A percentile compares a stretch with the other conserved stretches of the same genome.
Evolutionary conservation across 2,329 filamentous ascomycete species (phyloP).

Genomic region (Penicillium sumatraense): DNA sequence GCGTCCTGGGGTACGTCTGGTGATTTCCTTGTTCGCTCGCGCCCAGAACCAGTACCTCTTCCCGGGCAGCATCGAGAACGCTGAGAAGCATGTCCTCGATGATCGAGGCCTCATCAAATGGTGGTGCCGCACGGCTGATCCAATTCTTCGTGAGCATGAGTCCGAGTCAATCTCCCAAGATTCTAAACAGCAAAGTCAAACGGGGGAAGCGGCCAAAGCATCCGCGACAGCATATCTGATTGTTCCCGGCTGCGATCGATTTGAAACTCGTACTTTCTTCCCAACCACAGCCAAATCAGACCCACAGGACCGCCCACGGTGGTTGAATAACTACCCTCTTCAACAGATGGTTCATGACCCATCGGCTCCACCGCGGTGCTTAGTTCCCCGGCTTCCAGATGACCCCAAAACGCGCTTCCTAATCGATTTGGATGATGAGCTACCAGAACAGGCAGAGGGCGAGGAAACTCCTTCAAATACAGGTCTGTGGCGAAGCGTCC

Average conservation of each 20-base stretch:
- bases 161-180: constrained; percentile 46
- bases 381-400: constrained; percentile 91
- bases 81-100: constrained; percentile 85
- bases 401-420: constrained; percentile 92
- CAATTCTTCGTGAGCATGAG: constrained; percentile 62
- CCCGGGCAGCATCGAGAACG: constrained; percentile 84
- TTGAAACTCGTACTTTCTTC: constrained; percentile 79
- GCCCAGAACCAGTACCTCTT: constrained; percentile 95
- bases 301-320: constrained; percentile 43
- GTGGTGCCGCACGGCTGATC: constrained; percentile 91
- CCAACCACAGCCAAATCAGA: constrained; percentile 58
- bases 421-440: constrained; percentile 84
- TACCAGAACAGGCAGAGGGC: constrained; percentile 48
- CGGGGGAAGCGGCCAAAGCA: constrained; percentile 34
- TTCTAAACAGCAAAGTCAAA: constrained; percentile 32
- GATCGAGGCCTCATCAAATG: constrained; percentile 89
- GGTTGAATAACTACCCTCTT: constrained; percentile 70
- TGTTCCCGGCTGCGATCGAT: constrained; percentile 82
- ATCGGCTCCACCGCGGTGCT: constrained; percentile 75
- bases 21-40: constrained; percentile 89
- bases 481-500: constrained; percentile 82
- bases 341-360: constrained; percentile 72
- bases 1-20: constrained; percentile 67
- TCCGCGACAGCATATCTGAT: constrained; percentile 77
- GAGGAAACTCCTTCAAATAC: constrained; percentile 50